phyloP scores from a whole-genome alignment of 108 stramenopile species.

The Cyclotella atomus region DNA sequence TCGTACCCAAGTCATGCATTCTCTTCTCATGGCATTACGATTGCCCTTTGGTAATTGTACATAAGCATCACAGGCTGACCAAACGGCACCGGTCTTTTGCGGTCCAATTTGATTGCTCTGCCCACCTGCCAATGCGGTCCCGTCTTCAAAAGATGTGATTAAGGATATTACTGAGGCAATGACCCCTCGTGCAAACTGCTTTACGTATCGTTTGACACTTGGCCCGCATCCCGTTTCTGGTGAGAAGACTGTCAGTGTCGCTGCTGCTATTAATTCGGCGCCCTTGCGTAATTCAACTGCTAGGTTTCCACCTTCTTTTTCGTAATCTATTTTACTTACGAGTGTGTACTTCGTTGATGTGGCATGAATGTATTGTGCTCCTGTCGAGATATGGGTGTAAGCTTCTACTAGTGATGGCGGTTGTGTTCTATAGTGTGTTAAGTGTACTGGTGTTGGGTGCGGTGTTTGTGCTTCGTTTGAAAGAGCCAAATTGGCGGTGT shows the following conservation, averaged over 20 bases:
- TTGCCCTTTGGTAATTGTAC: constrained; percentile 62
- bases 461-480: not conserved
- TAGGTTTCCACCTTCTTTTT: constrained; percentile 46
- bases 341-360: constrained; percentile 87
- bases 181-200: constrained; percentile 61
- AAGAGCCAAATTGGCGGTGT: constrained; percentile 3
- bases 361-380: constrained; percentile 60
- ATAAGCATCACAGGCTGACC: constrained; percentile 71
- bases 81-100: constrained; percentile 79
- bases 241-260: constrained; percentile 51
- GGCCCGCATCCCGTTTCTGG: constrained; percentile 62
- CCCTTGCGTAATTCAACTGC: constrained; percentile 68
- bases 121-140: constrained; percentile 38
- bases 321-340: constrained; percentile 58
- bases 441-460: not conserved
- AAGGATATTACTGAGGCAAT: constrained; percentile 56
- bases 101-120: constrained; percentile 41
- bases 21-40: constrained; percentile 76
- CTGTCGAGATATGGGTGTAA: constrained; percentile 61
- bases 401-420: constrained; percentile 59
- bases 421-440: constrained; percentile 63
- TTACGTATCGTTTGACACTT: constrained; percentile 57
- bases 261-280: constrained; percentile 69
- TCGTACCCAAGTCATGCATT: constrained; percentile 75
- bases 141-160: constrained; percentile 54